Percentiles rank a stretch among this genome's conserved stretches.
Conservation (phyloP, 495 filamentous ascomycete species). For the Trichocladium uniseriatum region DNA sequence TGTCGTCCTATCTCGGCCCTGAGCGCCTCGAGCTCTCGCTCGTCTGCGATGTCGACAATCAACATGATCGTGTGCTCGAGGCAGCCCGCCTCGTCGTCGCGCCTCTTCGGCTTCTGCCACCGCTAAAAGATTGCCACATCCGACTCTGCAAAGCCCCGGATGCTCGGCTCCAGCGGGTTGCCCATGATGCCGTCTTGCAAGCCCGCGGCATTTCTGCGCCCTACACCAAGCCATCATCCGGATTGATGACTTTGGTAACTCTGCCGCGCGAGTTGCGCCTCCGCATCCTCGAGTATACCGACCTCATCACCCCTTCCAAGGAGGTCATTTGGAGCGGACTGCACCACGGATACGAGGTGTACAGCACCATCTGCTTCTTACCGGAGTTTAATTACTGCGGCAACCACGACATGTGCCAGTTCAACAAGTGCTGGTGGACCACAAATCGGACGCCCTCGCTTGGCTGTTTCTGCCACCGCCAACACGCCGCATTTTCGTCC, state of each 20-base stretch:
- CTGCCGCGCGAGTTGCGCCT: slow-evolving; percentile 1
- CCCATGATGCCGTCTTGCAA: neutral
- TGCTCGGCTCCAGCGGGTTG: neutral
- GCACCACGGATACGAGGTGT: neutral
- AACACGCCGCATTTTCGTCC: neutral
- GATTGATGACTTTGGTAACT: neutral
- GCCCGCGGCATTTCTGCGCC: neutral
- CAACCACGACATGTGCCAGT: neutral
- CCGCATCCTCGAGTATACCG: slow-evolving; percentile 4
- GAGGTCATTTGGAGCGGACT: slow-evolving; percentile 3
- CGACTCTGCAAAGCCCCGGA: neutral
- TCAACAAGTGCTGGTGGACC: neutral
- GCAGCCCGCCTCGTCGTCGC: neutral
- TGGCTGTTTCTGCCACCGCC: slow-evolving; percentile 1
- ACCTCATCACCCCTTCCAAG: slow-evolving; percentile 6
- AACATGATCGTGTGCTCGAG: neutral
- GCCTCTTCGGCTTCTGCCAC: neutral
- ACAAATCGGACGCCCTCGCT: neutral
- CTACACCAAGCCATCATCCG: neutral
- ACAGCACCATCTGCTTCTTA: no score
- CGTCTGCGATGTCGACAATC: neutral
- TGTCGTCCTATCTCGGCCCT: neutral
- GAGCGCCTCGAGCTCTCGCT: neutral
- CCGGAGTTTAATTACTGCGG: neutral
- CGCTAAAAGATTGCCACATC: neutral